Conservation (phyloP, 768 basidiomycete genomes). For the Tricholoma sp. region DNA sequence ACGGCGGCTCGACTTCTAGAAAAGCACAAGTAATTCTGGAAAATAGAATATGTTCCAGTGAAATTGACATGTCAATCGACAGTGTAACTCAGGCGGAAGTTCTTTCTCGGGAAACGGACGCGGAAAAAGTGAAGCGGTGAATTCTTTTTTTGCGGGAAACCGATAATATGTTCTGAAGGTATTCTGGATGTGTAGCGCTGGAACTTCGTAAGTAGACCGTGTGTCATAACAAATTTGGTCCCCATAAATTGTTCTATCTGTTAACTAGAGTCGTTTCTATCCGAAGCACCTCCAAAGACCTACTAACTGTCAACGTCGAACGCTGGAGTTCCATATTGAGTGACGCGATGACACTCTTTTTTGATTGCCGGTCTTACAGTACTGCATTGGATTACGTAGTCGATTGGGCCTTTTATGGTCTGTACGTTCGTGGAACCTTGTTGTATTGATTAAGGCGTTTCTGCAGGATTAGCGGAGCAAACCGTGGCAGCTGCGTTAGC, state of each 20-base stretch:
- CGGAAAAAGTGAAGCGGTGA: background rate
- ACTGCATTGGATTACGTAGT: background rate
- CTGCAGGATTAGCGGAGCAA: conserved; percentile 1
- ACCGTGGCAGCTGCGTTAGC: background rate
- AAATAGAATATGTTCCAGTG: background rate
- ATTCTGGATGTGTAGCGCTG: background rate
- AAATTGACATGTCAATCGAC: background rate
- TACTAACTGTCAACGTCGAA: background rate
- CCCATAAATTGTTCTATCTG: background rate
- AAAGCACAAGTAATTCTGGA: background rate
- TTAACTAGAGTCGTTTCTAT: background rate
- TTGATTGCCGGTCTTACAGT: background rate
- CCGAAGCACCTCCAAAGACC: background rate
- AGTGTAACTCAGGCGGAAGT: conserved; percentile 1
- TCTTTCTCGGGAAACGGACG: background rate
- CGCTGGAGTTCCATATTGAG: background rate
- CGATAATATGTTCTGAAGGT: background rate
- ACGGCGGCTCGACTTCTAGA: background rate
- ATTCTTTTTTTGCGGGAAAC: background rate
- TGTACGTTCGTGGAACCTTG: background rate
- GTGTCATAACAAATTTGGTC: background rate
- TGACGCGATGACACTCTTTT: background rate
- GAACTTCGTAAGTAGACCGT: background rate
- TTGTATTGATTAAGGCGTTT: background rate
- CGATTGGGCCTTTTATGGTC: conserved; percentile 2